Base-by-base conservation (phyloP, 345 rosid genomes). In the Camelina hispida region DNA sequence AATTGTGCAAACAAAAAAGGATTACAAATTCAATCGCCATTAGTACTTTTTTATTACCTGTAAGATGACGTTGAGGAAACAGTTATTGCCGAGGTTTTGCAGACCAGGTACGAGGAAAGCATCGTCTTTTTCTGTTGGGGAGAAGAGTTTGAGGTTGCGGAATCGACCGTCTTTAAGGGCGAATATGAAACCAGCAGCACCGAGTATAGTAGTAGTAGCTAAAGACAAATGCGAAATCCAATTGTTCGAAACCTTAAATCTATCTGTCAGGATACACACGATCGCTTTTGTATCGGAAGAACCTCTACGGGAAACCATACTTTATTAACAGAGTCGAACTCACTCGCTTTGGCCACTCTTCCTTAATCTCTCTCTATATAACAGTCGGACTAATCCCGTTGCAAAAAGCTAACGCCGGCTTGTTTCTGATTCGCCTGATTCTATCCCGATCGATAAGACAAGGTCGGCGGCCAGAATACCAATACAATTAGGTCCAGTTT, bases 61-160 rank as follows among this genome's bases (percentile, higher is more conserved):
- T 51, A 94, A 79, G 30, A 91, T 82, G 18, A 86, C 97, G 74
- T 91, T 94, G 72, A 91, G 81, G 77, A 91, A 94, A 80, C 97
- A 91, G 65, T 89, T 91, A 65, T 87, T 91, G 4, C 95, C 97
- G 20, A 83, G 89, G 82, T 94, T 94, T 69, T 81, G 87, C 76
- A 91, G 77, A 14, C 97, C 98, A 37, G 97, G 97, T 2, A 90
- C 87, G 17, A 84, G 69, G 64, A 57, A 53, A 9, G 46, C n/a
- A 69, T 83, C 76, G 35, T 84, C 47, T 43, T 69, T 35, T 44
- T 68, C 74, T 67, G 37, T 72, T 52, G 48, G 28, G 28, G 83
- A 15, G 10, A 85, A 77, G 83, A 84, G 66, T 13, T 71, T 75
- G 0, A 81, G 43, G 48, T 53, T 75, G n/a, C 81, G 72, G 28